Conservation (phyloP, 805 yeast species). For the Starmerella roubikii region DNA sequence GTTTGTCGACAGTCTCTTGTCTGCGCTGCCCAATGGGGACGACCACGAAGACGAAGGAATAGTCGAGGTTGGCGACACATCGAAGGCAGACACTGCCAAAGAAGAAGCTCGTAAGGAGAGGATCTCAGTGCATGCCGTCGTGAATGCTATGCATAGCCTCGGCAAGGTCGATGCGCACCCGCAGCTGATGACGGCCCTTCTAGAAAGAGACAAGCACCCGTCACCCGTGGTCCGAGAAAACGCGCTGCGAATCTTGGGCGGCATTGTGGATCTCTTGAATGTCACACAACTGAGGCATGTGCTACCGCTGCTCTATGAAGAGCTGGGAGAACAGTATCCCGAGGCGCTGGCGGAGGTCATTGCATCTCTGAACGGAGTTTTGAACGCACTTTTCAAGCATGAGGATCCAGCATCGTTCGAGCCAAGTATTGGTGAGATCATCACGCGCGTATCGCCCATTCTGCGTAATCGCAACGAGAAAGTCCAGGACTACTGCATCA, state of each 20-base stretch:
- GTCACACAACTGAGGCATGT: slow-evolving; percentile 34
- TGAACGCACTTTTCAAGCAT: not conserved
- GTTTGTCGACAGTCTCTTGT: slow-evolving; percentile 63
- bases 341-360: slow-evolving; percentile 82
- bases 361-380: slow-evolving; percentile 50
- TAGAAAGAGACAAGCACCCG: slow-evolving; percentile 20
- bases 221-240: slow-evolving; percentile 63
- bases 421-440: slow-evolving; percentile 69
- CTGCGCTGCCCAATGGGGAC: slow-evolving; percentile 1
- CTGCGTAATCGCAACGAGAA: slow-evolving; percentile 77
- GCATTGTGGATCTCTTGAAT: slow-evolving; percentile 50
- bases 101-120: not conserved
- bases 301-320: slow-evolving; percentile 68
- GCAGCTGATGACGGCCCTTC: not conserved
- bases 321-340: slow-evolving; percentile 88
- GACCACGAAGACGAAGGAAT: not conserved
- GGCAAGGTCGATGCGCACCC: not conserved
- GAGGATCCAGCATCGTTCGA: slow-evolving; percentile 13
- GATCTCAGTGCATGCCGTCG: slow-evolving; percentile 3
- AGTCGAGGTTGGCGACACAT: not conserved
- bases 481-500: slow-evolving; percentile 74
- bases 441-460: slow-evolving; percentile 86
- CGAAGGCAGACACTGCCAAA: not conserved
- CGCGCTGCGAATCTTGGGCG: slow-evolving; percentile 62
- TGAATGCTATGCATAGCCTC: slow-evolving; percentile 1